phyloP scores from a whole-genome alignment of 495 filamentous ascomycete genomes.

The Articulospora tetracladia region DNA sequence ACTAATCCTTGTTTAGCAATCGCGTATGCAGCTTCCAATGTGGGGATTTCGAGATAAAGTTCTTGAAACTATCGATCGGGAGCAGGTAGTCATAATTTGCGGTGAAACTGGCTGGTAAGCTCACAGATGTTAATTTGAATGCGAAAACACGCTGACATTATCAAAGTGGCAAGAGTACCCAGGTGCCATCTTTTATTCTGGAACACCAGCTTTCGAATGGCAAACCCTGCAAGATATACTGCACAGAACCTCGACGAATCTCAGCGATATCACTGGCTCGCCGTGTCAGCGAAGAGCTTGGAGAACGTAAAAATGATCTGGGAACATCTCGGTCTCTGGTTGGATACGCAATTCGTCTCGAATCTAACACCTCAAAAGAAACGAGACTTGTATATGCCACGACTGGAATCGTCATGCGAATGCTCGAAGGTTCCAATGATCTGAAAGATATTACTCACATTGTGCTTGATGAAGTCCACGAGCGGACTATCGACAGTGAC shows the following conservation, averaged over 20 bases:
- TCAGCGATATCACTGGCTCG: conserved; percentile 90
- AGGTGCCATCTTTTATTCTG: conserved; percentile 87
- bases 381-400: conserved; percentile 86
- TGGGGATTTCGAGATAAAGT: conserved; percentile 79
- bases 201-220: conserved; percentile 82
- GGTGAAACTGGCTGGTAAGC: conserved; percentile 82
- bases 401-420: conserved; percentile 90
- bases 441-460: conserved; percentile 87
- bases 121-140: conserved; percentile 16
- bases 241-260: conserved; percentile 93
- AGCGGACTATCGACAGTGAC: conserved; percentile 91
- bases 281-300: conserved; percentile 90
- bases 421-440: conserved; percentile 85
- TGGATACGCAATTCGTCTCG: conserved; percentile 89
- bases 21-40: conserved; percentile 77
- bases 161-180: conserved; percentile 80
- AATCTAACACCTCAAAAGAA: conserved; percentile 74
- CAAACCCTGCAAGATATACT: conserved; percentile 84
- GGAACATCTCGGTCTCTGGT: conserved; percentile 81
- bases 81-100: conserved; percentile 86
- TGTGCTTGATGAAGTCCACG: conserved; percentile 92
- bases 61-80: conserved; percentile 62
- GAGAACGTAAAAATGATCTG: conserved; percentile 75
- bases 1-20: conserved; percentile 32
- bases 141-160: conserved; percentile 24